Percentiles rank a stretch among this genome's conserved stretches.
These are phyloP conservation scores for Hericium erinaceus DNA, from an alignment of 768 basidiomycete species.

Conservation along the genomic window DNA sequence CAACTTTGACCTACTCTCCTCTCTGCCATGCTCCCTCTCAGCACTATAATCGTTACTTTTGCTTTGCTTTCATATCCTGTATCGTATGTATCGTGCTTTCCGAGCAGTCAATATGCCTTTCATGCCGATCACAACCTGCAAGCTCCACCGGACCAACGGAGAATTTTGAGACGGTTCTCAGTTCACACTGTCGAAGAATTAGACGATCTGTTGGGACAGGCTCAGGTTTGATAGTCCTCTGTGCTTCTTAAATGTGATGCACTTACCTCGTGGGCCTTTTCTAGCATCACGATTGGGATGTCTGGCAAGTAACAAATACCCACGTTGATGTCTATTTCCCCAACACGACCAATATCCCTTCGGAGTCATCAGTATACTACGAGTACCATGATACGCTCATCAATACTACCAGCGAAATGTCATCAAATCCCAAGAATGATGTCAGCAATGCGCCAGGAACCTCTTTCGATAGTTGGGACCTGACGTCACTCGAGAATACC, in stretches of 20 bases:
- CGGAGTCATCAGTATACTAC: background rate
- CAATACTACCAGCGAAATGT: conserved; percentile 11
- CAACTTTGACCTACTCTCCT: too few relatives aligned
- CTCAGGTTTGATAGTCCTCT: background rate
- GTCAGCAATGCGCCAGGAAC: too few relatives aligned
- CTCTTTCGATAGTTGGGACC: conserved; percentile 11
- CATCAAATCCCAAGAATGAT: background rate
- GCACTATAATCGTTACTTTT: too few relatives aligned
- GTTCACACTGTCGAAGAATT: background rate
- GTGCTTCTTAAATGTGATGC: background rate
- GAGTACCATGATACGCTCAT: conserved; percentile 19
- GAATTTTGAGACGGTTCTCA: background rate
- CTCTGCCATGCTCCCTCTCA: too few relatives aligned
- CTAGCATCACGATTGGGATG: conserved; percentile 36
- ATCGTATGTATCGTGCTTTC: too few relatives aligned
- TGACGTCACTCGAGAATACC: conserved; percentile 20
- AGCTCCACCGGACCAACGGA: too few relatives aligned
- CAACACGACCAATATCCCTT: conserved; percentile 9
- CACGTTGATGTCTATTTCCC: conserved; percentile 45
- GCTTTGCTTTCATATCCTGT: too few relatives aligned
- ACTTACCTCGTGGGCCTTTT: background rate
- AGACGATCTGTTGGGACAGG: background rate
- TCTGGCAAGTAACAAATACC: conserved; percentile 40
- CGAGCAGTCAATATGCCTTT: too few relatives aligned
- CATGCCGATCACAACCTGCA: too few relatives aligned